Evolutionary conservation across 108 stramenopile genomes (phyloP), one percentile per base, ranked within the genome.

Genomic region (Nannochloropsis salina): DNA sequence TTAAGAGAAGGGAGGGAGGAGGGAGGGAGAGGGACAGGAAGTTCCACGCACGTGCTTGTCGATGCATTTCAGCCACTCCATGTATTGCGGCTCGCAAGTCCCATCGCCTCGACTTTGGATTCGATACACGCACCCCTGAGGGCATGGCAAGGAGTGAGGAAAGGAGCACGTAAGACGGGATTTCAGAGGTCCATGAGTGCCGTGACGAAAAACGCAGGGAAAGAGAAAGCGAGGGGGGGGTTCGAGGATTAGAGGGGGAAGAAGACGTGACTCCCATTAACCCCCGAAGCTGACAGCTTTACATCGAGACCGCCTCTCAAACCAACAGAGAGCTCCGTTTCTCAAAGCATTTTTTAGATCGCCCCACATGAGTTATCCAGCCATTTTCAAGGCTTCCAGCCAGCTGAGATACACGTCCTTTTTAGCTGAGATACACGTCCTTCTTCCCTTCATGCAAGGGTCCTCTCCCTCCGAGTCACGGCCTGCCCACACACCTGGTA

Each of bases 61-160:
- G 61, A 74, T 74, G 61, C 61, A 74, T 74, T 74, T 74, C 20
- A 74, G 61, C 61, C 61, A 74, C 61, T 74, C 61, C 61, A 74
- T 74, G 61, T 74, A 74, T n/a, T 74, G 61, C 20, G 61, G 61
- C 61, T 74, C 61, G 61, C 61, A 74, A 3, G 61, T 74, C 61
- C 61, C 61, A 8, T 74, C 61, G 15, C 61, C 61, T 6, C 61
- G 61, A n/a, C 20, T n/a, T 15, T 15, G 4, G 6, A 74, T 74
- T n/a, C 61, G 61, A 6, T 74, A 15, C 61, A 74, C 61, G 61
- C 61, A 74, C 20, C 61, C 61, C 61, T 74, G 61, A 6, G n/a
- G 8, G 61, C 20, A 15, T 12, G 47, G 47, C 12, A 1, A 51
- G 47, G 47, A 51, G 47, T 51, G 47, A 51, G n/a, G 61, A 8